Evolutionary conservation across 2,329 filamentous ascomycete genomes (phyloP), one percentile per base, ranked within the genome.

Genomic region (Colletotrichum lini): DNA sequence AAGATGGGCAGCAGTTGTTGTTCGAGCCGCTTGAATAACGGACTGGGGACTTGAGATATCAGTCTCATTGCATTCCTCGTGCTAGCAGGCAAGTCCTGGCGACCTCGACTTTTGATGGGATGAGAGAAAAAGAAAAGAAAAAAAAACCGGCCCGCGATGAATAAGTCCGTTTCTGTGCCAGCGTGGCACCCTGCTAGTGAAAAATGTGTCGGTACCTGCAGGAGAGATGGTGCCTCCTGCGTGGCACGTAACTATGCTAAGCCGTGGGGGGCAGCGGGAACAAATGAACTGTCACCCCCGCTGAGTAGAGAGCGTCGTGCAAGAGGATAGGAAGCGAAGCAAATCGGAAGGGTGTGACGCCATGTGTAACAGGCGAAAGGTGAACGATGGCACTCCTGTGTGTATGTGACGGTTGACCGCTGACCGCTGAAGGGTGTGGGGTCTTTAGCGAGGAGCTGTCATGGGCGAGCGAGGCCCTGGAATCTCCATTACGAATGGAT

Each of bases 221-320:
- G 59, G 21, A 65, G 10, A 38, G 30, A 49, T 61, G 68, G 23
- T 40, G 52, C 58, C 63, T 72, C 71, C 68, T 73, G 71, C 68
- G 68, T 70, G 35, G 58, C 30, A 73, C 71, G 65, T 67, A 42
- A 59, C 23, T 16, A 35, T 47, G 40, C 57, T 67, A 71, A 53
- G n/a, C 47, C 53, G 13, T 26, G 49, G 38, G 26, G 13, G 52
- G 57, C 40, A 18, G 23, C 15, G 12, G 21, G 30, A n/a, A 21
- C 18, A n/a, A 40, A 45, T 53, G 23, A 40, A 50, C n/a, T 16
- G 21, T 15, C 26, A 12, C 35, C 16, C 40, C 9, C 18, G 40
- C 38, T n/a, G 23, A 30, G 38, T 38, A 15, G 42, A 23, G 54
- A n/a, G 26, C n/a, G 35, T 59, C 26, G 38, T 42, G 42, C 18